These are phyloP conservation scores for Populus tremula DNA, from an alignment of 345 rosid genomes.

Conservation along the genomic window DNA sequence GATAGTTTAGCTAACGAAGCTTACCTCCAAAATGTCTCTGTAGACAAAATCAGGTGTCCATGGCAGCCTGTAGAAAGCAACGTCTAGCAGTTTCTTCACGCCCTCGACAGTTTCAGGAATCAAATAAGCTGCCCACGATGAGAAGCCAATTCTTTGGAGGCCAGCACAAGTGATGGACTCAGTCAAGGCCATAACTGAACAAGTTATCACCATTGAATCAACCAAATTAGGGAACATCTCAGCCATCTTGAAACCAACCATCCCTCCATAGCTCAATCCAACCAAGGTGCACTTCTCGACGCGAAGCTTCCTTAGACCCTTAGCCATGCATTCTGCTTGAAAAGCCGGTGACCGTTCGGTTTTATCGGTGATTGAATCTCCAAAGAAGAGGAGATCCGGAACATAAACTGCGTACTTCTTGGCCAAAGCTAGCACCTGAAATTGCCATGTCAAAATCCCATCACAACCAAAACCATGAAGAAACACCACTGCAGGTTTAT, in stretches of 20 bases:
- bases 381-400: slow-evolving; percentile 52
- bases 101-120: slow-evolving; percentile 30
- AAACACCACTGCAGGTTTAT: slow-evolving; percentile 25
- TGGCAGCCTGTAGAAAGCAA: slow-evolving; percentile 14
- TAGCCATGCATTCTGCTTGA: slow-evolving; percentile 44
- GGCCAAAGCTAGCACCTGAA: slow-evolving; percentile 37
- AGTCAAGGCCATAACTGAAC: slow-evolving; percentile 35
- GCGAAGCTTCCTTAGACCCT: slow-evolving; percentile 35
- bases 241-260: slow-evolving; percentile 48
- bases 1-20: background rate
- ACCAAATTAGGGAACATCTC: slow-evolving; percentile 40
- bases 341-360: slow-evolving; percentile 30
- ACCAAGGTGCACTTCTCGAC: slow-evolving; percentile 41
- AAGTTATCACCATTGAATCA: slow-evolving; percentile 31
- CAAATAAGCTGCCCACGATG: slow-evolving; percentile 33
- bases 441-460: slow-evolving; percentile 44
- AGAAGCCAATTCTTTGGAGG: slow-evolving; percentile 24
- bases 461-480: slow-evolving; percentile 36
- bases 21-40: slow-evolving; percentile 34
- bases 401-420: slow-evolving; percentile 38
- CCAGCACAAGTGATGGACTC: slow-evolving; percentile 27
- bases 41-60: slow-evolving; percentile 24
- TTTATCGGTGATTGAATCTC: slow-evolving; percentile 35
- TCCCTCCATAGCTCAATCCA: slow-evolving; percentile 45
- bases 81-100: slow-evolving; percentile 7